Evolutionary conservation across 345 rosid genomes (phyloP).

Genomic region (Populus nigra): DNA sequence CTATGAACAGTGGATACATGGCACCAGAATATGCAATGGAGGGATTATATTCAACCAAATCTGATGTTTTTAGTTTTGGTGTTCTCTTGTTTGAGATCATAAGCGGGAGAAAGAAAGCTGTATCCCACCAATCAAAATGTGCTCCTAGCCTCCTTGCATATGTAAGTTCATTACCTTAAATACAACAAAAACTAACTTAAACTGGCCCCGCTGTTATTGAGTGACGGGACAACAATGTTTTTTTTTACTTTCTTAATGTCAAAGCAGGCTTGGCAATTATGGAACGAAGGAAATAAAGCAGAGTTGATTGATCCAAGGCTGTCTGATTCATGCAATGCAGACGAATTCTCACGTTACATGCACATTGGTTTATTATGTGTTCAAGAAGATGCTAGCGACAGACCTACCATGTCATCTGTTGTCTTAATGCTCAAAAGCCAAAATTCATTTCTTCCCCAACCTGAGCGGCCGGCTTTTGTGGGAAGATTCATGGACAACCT

Average conservation of each 20-base stretch:
- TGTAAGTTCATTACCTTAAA: slow-evolving; percentile 22
- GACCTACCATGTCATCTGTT: slow-evolving; percentile 49
- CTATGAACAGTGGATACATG: slow-evolving; percentile 46
- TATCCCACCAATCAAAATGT: slow-evolving; percentile 11
- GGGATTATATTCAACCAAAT: slow-evolving; percentile 48
- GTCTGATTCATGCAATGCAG: background rate
- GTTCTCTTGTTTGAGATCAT: slow-evolving; percentile 55
- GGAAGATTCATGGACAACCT: slow-evolving; percentile 8
- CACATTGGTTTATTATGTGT: slow-evolving; percentile 14
- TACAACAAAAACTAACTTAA: too few relatives aligned
- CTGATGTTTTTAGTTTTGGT: slow-evolving; percentile 60
- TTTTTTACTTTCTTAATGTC: background rate
- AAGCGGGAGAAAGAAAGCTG: slow-evolving; percentile 39
- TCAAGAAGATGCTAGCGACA: slow-evolving; percentile 21
- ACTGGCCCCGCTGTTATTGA: too few relatives aligned
- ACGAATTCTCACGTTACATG: slow-evolving; percentile 3
- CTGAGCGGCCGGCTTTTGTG: slow-evolving; percentile 37
- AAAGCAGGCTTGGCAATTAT: slow-evolving; percentile 11
- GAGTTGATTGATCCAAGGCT: slow-evolving; percentile 6
- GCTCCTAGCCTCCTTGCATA: slow-evolving; percentile 20
- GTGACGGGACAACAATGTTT: background rate
- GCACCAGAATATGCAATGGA: slow-evolving; percentile 51
- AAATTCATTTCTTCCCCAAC: slow-evolving; percentile 29
- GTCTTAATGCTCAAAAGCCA: slow-evolving; percentile 43
- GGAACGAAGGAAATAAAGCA: slow-evolving; percentile 8